Percentiles rank a stretch among this genome's conserved stretches.
Evolutionary conservation across 148 eudicot genomes (phyloP).

Genomic region (Spergularia marina): DNA sequence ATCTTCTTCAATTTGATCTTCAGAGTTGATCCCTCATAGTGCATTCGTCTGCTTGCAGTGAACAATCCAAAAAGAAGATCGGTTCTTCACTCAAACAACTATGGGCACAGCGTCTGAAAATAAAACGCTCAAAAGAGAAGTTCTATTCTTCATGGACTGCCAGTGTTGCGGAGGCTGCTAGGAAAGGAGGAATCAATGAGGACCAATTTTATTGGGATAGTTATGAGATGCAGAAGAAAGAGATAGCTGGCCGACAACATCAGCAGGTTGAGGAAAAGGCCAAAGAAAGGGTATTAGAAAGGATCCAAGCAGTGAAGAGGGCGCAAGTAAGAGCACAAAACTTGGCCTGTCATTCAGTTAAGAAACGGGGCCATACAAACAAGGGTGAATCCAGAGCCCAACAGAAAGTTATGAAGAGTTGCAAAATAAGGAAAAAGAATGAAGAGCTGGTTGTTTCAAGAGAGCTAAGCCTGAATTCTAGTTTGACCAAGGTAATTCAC

Average conservation of each 20-base stretch:
- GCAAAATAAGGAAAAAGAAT: conserved; percentile 27
- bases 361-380: conserved; percentile 22
- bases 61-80: conserved; percentile 62
- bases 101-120: conserved; percentile 66
- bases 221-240: conserved; percentile 53
- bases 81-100: conserved; percentile 55
- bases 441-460: conserved; percentile 32
- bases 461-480: conserved; percentile 45
- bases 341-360: conserved; percentile 30
- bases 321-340: conserved; percentile 41
- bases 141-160: conserved; percentile 65
- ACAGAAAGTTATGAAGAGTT: conserved; percentile 23
- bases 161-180: conserved; percentile 76
- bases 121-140: conserved; percentile 59
- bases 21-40: neutral
- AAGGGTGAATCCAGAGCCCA: conserved; percentile 16
- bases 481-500: conserved; percentile 53
- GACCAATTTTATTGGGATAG: conserved; percentile 80
- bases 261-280: conserved; percentile 44
- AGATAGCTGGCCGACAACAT: conserved; percentile 43
- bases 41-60: conserved; percentile 44
- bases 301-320: conserved; percentile 35
- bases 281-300: conserved; percentile 44
- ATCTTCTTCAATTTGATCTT: neutral
- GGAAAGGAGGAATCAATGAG: conserved; percentile 58